Conservation (phyloP, 2,329 filamentous ascomycete species). For the Verticillium longisporum region DNA sequence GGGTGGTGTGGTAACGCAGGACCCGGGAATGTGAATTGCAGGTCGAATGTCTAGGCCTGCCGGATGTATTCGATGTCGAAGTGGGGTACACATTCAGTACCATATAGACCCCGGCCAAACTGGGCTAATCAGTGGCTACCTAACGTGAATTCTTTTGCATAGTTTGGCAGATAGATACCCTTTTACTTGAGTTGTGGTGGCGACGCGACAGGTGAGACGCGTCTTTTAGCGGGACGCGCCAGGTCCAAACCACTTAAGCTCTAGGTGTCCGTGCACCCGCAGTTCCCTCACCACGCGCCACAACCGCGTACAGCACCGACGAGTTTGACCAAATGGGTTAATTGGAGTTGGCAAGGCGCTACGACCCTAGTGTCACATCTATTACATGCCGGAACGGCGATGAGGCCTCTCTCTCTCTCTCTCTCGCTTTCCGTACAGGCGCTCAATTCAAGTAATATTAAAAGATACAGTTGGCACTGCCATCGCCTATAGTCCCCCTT, state of each 20-base stretch:
- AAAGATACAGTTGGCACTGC: neutral
- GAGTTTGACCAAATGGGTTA: too few species aligned
- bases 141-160: neutral
- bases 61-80: neutral
- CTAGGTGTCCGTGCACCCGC: neutral
- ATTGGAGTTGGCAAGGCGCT: too few species aligned
- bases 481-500: neutral
- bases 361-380: too few species aligned
- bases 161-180: too few species aligned
- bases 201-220: neutral
- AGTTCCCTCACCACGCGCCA: neutral
- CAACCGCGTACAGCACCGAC: too few species aligned
- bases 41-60: neutral
- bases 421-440: neutral
- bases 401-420: neutral
- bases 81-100: neutral
- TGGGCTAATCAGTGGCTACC: neutral
- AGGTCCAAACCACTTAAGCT: neutral
- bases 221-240: neutral
- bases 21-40: neutral
- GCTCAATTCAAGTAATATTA: neutral
- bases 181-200: neutral
- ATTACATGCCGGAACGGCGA: too few species aligned
- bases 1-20: neutral
- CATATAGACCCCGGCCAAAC: neutral